Conservation (phyloP, 129 eudicot genomes). For the Helianthus tuberosus region DNA sequence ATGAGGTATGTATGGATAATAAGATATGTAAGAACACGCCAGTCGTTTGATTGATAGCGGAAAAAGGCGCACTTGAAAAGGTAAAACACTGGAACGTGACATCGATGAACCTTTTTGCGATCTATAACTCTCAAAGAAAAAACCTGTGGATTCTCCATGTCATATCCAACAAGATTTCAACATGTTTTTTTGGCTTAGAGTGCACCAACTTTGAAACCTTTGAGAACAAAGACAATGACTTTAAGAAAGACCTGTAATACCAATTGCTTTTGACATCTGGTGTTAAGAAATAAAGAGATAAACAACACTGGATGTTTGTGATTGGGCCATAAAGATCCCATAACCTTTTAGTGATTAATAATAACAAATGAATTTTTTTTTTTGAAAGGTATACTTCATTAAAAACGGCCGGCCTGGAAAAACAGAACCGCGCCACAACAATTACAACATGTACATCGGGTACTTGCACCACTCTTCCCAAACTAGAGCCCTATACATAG, state of each 20-base stretch:
- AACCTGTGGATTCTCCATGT: not conserved
- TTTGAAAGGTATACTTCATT: no score
- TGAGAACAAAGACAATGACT: not conserved
- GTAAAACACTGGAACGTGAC: not conserved
- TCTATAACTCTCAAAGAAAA: constrained; percentile 1
- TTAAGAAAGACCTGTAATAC: not conserved
- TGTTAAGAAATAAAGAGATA: not conserved
- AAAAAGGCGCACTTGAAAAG: not conserved
- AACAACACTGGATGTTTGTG: not conserved
- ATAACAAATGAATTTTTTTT: not conserved
- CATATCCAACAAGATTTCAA: no score
- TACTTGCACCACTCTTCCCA: no score
- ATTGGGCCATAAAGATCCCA: constrained; percentile 15
- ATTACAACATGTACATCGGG: no score
- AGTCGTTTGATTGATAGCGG: not conserved
- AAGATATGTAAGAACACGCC: not conserved
- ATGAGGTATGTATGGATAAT: not conserved
- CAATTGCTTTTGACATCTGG: not conserved
- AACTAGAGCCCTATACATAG: no score
- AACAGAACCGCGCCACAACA: no score
- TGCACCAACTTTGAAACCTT: constrained; percentile 10
- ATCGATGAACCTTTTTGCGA: constrained; percentile 1
- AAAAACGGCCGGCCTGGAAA: no score
- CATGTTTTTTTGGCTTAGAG: no score
- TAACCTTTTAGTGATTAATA: constrained; percentile 7